phyloP scores from a whole-genome alignment of 139 green algal species.

The Tetradesmus lagerheimii region DNA sequence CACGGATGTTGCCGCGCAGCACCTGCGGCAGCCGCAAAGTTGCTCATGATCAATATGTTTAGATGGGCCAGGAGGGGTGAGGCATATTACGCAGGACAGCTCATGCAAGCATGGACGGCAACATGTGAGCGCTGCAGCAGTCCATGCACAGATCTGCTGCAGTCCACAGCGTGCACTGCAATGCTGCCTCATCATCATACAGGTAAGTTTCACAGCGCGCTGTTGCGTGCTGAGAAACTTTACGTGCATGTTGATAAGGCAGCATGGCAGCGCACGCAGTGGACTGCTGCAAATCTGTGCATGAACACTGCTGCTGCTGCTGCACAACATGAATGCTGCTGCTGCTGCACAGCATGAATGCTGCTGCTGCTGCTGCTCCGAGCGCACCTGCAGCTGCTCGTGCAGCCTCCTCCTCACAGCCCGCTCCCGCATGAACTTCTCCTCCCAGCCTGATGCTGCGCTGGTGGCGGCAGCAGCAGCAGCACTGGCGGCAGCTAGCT shows the following conservation, averaged over 20 bases:
- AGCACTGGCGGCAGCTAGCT: slow-evolving; percentile 52
- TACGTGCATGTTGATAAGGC: too few species aligned
- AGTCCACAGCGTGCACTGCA: too few species aligned
- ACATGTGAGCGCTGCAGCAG: too few species aligned
- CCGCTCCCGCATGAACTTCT: slow-evolving; percentile 67
- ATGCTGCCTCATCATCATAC: too few species aligned
- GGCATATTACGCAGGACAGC: background rate
- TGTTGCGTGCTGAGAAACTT: too few species aligned
- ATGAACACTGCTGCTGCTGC: background rate
- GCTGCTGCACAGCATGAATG: background rate
- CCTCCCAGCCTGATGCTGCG: slow-evolving; percentile 57
- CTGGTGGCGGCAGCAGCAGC: slow-evolving; percentile 18
- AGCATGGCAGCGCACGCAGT: too few species aligned
- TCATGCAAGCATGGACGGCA: background rate
- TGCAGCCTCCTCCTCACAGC: slow-evolving; percentile 61
- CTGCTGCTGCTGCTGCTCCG: background rate
- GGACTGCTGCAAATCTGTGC: too few species aligned
- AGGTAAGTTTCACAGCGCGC: too few species aligned
- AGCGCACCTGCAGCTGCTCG: slow-evolving; percentile 73
- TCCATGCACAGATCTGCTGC: too few species aligned
- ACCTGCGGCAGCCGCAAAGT: slow-evolving; percentile 52
- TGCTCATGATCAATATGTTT: too few species aligned
- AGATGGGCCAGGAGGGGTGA: too few species aligned
- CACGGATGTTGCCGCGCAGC: slow-evolving; percentile 81
- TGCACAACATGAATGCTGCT: background rate